Base-by-base conservation (phyloP, 1,139 yeast genomes). In the Kodamaea fungicola region DNA sequence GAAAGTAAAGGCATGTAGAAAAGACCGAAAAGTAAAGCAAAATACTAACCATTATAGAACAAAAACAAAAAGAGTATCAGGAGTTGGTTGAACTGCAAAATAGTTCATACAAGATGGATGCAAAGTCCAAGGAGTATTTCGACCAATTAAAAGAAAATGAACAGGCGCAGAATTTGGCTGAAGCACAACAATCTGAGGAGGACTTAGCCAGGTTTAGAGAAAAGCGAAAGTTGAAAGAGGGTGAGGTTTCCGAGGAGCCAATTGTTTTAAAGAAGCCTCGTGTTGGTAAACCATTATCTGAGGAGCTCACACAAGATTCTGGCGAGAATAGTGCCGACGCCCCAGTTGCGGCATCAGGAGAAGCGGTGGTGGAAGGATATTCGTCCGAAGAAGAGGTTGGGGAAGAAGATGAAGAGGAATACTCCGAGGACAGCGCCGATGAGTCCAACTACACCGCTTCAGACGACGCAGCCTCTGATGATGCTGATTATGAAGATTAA, bases 101-200 rank as follows among this genome's bases (percentile, higher is more conserved):
- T 34, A 41, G 51, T 5, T 39, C 53, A 2, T 49, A 46, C 36
- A 48, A 46, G 30, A 39, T 50, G 26, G 51, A 47, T 35, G 47
- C 41, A 12, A 42, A 43, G 27, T 39, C 52, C 2, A 46, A 49
- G 23, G 30, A 36, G 8, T 64, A 51, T 40, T 64, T 60, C 41
- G 52, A 57, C 6, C 39, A 48, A 24, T 46, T 66, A 29, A 41
- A 47, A 31, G 40, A 42, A 22, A 37, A 49, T 24, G 57, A 54
- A 22, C 34, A 34, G 13, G 45, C 43, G 7, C 40, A 49, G 29
- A 60, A 55, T 22, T 8, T 24, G 30, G 30, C 33, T 10, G 63
- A 58, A 28, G 47, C 43, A 33, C 33, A 33, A 9, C 31, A 37
- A 33, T 35, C 38, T 8, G 29, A 24, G 13, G 13, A 24, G 13